phyloP scores from a whole-genome alignment of 2,329 filamentous ascomycete species.

The Aurifilum marmelostoma region DNA sequence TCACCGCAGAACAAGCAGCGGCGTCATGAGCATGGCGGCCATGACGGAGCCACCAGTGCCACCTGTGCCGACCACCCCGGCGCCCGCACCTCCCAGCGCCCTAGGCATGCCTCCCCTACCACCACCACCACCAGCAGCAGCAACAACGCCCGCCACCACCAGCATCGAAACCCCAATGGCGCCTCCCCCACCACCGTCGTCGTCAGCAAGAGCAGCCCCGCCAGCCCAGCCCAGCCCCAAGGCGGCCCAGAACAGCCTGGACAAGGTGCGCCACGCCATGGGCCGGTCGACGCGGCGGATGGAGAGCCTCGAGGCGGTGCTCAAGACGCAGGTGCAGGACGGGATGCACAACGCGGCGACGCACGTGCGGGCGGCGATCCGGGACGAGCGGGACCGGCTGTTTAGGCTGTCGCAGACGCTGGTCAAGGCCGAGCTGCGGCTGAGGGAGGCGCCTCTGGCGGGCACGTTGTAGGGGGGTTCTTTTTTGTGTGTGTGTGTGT shows the following conservation, averaged over 20 bases:
- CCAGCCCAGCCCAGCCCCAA: slow-evolving; percentile 12
- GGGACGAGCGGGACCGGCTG: slow-evolving; percentile 24
- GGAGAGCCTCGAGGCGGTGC: slow-evolving; percentile 26
- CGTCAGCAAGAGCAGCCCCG: background rate
- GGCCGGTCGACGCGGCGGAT: slow-evolving; percentile 24
- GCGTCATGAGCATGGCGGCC: slow-evolving; percentile 16
- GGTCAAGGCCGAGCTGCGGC: slow-evolving; percentile 24
- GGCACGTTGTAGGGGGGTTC: background rate
- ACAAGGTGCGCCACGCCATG: slow-evolving; percentile 28
- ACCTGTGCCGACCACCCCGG: background rate
- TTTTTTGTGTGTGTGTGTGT: no score
- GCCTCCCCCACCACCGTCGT: background rate
- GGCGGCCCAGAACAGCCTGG: slow-evolving; percentile 26
- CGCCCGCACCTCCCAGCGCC: background rate
- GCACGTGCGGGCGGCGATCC: slow-evolving; percentile 23
- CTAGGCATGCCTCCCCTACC: background rate
- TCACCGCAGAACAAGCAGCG: slow-evolving; percentile 3
- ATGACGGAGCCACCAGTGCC: background rate
- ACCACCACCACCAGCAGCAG: background rate
- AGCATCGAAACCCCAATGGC: background rate
- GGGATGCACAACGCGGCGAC: slow-evolving; percentile 29
- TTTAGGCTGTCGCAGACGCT: slow-evolving; percentile 28
- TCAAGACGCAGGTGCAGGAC: slow-evolving; percentile 29
- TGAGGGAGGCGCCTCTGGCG: slow-evolving; percentile 20
- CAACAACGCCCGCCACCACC: background rate